Conservation (phyloP, 2,329 filamentous ascomycete species). For the Drechslerella coelobrocha region DNA sequence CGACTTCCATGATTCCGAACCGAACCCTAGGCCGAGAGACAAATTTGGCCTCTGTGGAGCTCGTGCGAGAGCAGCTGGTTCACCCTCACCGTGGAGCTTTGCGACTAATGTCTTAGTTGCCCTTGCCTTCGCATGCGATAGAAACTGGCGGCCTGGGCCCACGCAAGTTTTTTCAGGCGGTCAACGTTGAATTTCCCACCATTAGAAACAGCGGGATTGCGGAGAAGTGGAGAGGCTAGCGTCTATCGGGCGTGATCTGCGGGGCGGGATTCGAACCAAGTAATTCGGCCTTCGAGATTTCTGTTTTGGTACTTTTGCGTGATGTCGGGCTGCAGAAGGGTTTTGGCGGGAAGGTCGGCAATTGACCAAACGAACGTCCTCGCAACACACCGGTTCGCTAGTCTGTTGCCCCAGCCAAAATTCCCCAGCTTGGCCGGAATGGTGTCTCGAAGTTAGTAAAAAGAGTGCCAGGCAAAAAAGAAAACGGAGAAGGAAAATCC, state of each 20-base stretch:
- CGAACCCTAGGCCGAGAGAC: constrained; percentile 11
- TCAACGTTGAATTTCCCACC: constrained; percentile 45
- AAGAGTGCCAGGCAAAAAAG: constrained; percentile 7
- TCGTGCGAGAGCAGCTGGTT: constrained; percentile 39
- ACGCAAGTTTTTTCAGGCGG: constrained; percentile 10
- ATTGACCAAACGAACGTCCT: neutral
- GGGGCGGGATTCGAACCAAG: constrained; percentile 6
- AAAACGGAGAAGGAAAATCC: neutral
- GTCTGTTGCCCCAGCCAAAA: constrained; percentile 38
- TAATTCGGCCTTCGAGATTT: constrained; percentile 9
- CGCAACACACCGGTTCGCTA: constrained; percentile 1
- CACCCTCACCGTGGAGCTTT: constrained; percentile 10
- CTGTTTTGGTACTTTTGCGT: neutral
- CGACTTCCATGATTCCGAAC: constrained; percentile 45
- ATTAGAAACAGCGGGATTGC: constrained; percentile 22
- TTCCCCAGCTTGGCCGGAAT: too few relatives aligned
- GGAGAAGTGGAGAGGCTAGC: constrained; percentile 29
- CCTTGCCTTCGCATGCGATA: constrained; percentile 31
- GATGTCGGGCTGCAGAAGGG: constrained; percentile 8
- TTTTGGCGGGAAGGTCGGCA: constrained; percentile 29
- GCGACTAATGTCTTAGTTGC: constrained; percentile 34
- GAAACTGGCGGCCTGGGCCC: constrained; percentile 12
- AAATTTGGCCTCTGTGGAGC: neutral
- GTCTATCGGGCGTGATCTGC: constrained; percentile 14
- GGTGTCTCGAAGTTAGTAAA: constrained; percentile 22